Evolutionary conservation across 2,329 filamentous ascomycete species (phyloP).

Genomic region (Stemphylium beticola): DNA sequence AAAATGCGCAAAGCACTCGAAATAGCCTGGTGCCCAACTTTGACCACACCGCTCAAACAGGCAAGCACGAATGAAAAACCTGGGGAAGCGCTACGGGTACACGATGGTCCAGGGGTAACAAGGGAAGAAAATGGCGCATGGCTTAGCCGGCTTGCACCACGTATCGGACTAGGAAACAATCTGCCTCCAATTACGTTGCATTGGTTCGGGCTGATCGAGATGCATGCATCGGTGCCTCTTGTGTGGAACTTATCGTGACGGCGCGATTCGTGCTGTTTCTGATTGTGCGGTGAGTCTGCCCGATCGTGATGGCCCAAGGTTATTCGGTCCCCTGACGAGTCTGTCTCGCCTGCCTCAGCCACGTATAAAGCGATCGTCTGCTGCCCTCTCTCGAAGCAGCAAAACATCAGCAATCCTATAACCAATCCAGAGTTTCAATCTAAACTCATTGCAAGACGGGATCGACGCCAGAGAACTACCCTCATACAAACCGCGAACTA

Average conservation of each 20-base stretch:
- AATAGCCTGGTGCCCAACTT: constrained; percentile 23
- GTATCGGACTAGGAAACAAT: constrained; percentile 32
- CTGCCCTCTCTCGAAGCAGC: constrained; percentile 34
- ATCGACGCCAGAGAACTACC: constrained; percentile 43
- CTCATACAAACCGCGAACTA: constrained; percentile 35
- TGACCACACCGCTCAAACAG: constrained; percentile 30
- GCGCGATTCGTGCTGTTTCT: constrained; percentile 37
- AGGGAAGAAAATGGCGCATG: constrained; percentile 29
- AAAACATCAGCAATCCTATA: constrained; percentile 33
- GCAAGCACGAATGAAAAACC: constrained; percentile 26
- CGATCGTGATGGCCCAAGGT: constrained; percentile 25
- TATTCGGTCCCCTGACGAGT: constrained; percentile 12
- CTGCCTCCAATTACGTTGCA: constrained; percentile 35
- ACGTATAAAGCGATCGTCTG: constrained; percentile 40
- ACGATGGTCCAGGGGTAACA: constrained; percentile 17
- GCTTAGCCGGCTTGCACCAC: constrained; percentile 26
- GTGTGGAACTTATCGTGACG: constrained; percentile 35
- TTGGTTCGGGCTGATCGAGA: constrained; percentile 39
- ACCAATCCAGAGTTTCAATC: constrained; percentile 29
- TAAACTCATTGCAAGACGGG: constrained; percentile 29
- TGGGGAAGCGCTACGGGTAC: constrained; percentile 24
- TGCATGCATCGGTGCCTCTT: constrained; percentile 38
- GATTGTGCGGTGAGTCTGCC: constrained; percentile 39
- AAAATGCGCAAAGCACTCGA: constrained; percentile 30
- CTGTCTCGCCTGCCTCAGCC: constrained; percentile 1